These are phyloP conservation scores for Lanmaoa rubissima DNA, from an alignment of 768 basidiomycete genomes.

Conservation along the genomic window DNA sequence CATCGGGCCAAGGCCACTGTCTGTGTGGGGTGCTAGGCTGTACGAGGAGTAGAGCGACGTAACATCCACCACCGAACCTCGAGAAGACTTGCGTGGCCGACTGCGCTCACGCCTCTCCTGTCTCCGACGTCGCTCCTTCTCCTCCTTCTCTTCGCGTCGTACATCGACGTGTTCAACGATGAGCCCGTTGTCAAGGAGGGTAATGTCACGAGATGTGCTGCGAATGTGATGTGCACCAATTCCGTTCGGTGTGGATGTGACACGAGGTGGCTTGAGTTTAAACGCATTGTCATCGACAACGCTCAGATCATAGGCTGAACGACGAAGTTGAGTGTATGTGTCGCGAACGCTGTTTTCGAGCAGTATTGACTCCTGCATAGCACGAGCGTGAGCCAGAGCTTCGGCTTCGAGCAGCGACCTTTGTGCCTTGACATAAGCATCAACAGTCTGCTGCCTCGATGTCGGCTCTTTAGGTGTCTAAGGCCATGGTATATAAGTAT, in stretches of 20 bases:
- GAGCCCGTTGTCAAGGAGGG: constrained; percentile 84
- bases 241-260: constrained; percentile 34
- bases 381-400: constrained; percentile 70
- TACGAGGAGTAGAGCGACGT: constrained; percentile 70
- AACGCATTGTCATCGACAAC: constrained; percentile 56
- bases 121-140: constrained; percentile 62
- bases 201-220: constrained; percentile 66
- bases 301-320: constrained; percentile 70
- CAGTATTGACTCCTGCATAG: constrained; percentile 73
- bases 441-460: constrained; percentile 79
- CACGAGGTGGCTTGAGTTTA: constrained; percentile 64
- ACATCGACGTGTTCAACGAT: constrained; percentile 88
- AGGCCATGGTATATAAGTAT: constrained; percentile 8
- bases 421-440: constrained; percentile 81
- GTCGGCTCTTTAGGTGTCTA: constrained; percentile 92
- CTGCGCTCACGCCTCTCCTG: constrained; percentile 61
- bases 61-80: constrained; percentile 68
- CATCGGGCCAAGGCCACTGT: constrained; percentile 54
- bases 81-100: constrained; percentile 68
- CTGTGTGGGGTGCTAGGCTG: constrained; percentile 52
- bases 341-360: constrained; percentile 78
- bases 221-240: constrained; percentile 39
- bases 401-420: constrained; percentile 80
- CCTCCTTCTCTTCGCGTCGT: constrained; percentile 74
- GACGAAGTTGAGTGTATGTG: constrained; percentile 73